These are phyloP conservation scores for Jaltomata sinuosa DNA, from an alignment of 257 asterid genomes.

Conservation along the genomic window DNA sequence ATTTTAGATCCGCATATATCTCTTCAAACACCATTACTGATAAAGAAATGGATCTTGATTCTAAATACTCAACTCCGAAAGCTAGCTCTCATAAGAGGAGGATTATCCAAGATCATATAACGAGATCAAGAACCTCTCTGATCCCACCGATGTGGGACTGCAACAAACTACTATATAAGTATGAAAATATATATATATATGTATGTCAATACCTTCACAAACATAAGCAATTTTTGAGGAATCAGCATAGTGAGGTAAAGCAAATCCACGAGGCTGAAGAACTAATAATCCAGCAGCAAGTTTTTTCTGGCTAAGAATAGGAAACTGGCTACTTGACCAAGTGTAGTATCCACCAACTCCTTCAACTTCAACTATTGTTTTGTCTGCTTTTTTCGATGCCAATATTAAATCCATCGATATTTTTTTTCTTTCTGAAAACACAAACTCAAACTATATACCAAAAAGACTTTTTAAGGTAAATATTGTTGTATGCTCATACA, in stretches of 20 bases:
- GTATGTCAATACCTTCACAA: slow-evolving; percentile 19
- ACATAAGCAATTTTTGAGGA: slow-evolving; percentile 33
- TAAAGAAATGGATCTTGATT: too few relatives aligned
- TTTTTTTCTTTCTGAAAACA: not conserved
- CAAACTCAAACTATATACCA: not conserved
- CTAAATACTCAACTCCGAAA: too few relatives aligned
- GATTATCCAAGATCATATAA: too few relatives aligned
- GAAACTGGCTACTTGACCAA: slow-evolving; percentile 23
- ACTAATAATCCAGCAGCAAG: slow-evolving; percentile 37
- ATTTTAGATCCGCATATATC: not conserved
- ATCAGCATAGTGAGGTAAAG: slow-evolving; percentile 37
- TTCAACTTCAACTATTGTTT: slow-evolving; percentile 21
- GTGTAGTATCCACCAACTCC: slow-evolving; percentile 31
- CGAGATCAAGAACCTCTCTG: too few relatives aligned
- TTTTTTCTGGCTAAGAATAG: slow-evolving; percentile 10
- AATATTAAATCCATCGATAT: slow-evolving; percentile 21
- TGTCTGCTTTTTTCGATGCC: slow-evolving; percentile 19
- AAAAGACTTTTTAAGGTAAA: not conserved
- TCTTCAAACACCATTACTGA: too few relatives aligned
- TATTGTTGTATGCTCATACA: not conserved
- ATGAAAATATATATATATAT: not conserved
- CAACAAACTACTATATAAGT: too few relatives aligned
- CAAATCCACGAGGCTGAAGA: slow-evolving; percentile 33
- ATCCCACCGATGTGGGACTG: too few relatives aligned
- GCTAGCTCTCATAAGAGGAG: too few relatives aligned